These are phyloP conservation scores for Starmerella sirachaensis DNA, from an alignment of 805 yeast species.

Conservation along the genomic window DNA sequence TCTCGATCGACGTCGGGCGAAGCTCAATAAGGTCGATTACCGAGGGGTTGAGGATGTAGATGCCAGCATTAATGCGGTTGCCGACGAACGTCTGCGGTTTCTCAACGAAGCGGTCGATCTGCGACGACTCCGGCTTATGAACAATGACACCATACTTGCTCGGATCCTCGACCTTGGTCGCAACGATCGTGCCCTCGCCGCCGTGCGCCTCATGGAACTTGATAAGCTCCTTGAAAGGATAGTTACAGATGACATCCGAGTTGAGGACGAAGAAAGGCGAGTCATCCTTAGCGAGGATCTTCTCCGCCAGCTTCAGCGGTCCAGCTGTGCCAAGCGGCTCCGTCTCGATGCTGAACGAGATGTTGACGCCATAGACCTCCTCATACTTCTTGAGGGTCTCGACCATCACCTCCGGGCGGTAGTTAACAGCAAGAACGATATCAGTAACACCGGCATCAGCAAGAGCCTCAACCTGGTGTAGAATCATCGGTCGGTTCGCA, in stretches of 20 bases:
- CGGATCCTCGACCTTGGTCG: constrained; percentile 99
- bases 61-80: constrained; percentile 99
- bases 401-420: constrained; percentile 99
- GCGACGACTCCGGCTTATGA: constrained; percentile 86
- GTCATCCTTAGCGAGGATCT: constrained; percentile 83
- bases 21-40: constrained; percentile 93
- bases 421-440: constrained; percentile 95
- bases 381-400: constrained; percentile 89
- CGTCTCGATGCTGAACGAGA: constrained; percentile 96
- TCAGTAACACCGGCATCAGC: constrained; percentile 98
- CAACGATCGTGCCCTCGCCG: constrained; percentile 96
- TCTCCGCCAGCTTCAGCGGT: constrained; percentile 94
- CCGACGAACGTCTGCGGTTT: constrained; percentile 99
- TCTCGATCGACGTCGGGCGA: constrained; percentile 98
- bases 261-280: constrained; percentile 95
- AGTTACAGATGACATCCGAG: constrained; percentile 97
- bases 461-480: constrained; percentile 95
- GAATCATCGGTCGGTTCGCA: constrained; percentile 98
- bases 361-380: constrained; percentile 81
- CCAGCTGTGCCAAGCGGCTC: constrained; percentile 99
- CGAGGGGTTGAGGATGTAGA: constrained; percentile 93
- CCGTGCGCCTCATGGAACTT: constrained; percentile 92
- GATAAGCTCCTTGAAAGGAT: constrained; percentile 88
- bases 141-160: constrained; percentile 99
- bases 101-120: constrained; percentile 97